phyloP scores from a whole-genome alignment of 108 stramenopile genomes.

The Craspedostauros australis region DNA sequence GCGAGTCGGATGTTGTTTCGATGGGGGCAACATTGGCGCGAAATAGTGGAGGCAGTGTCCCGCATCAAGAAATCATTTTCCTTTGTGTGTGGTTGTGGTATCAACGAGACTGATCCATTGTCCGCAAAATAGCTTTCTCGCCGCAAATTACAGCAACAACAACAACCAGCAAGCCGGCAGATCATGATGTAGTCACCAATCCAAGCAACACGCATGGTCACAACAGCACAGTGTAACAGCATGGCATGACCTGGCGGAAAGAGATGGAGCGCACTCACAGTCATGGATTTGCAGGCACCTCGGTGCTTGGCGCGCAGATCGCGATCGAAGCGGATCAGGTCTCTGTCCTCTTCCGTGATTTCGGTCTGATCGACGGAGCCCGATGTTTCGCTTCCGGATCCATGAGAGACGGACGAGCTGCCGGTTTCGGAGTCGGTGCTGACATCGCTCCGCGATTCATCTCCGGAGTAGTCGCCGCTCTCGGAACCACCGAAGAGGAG shows the following conservation, averaged over 20 bases:
- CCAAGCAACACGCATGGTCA: neutral
- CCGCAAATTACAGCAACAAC: too few relatives aligned
- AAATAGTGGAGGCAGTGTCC: too few relatives aligned
- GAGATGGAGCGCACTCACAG: slow-evolving; percentile 26
- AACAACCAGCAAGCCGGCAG: neutral
- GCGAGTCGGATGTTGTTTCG: neutral
- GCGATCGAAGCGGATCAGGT: slow-evolving; percentile 26
- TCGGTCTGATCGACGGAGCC: too few relatives aligned
- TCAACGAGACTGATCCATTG: too few relatives aligned
- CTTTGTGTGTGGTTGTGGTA: too few relatives aligned
- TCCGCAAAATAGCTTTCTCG: neutral
- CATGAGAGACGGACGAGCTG: neutral
- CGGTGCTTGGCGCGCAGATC: slow-evolving; percentile 33
- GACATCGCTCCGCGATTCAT: neutral
- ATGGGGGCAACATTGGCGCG: too few relatives aligned
- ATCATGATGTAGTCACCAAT: neutral
- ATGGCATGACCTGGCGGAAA: neutral
- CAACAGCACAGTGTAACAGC: neutral
- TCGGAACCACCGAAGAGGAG: too few relatives aligned
- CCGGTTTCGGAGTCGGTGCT: neutral
- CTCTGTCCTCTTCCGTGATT: slow-evolving; percentile 2
- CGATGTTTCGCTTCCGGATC: neutral
- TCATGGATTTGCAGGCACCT: slow-evolving; percentile 48
- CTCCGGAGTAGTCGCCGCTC: neutral
- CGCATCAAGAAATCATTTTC: too few relatives aligned